Evolutionary conservation across 2,329 filamentous ascomycete genomes (phyloP).

Genomic region (Xylaria multiplex): DNA sequence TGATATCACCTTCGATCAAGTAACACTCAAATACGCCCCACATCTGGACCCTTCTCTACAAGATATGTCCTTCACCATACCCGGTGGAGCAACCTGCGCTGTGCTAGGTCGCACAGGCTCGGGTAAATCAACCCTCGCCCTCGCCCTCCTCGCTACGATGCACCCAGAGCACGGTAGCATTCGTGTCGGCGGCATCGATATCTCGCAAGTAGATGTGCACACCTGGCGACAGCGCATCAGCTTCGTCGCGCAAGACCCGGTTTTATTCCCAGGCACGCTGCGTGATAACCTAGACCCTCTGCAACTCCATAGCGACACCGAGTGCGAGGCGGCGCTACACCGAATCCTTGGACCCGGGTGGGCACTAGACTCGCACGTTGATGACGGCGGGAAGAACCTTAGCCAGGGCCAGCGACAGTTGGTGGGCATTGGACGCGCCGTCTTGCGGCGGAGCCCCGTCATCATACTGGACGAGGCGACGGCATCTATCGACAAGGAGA

Average conservation of each 20-base stretch:
- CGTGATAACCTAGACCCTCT: conserved; percentile 76
- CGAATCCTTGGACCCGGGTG: conserved; percentile 67
- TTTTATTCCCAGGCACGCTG: conserved; percentile 67
- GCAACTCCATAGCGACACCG: conserved; percentile 63
- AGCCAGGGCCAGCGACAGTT: conserved; percentile 72
- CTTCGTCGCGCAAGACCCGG: conserved; percentile 72
- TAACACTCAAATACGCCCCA: conserved; percentile 82
- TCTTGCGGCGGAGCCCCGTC: conserved; percentile 68
- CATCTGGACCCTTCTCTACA: conserved; percentile 78
- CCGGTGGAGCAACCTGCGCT: conserved; percentile 68
- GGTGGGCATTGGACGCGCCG: conserved; percentile 68
- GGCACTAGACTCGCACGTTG: conserved; percentile 61
- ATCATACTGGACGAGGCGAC: conserved; percentile 74
- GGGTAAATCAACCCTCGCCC: conserved; percentile 81
- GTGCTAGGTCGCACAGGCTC: conserved; percentile 87
- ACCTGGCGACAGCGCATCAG: conserved; percentile 67
- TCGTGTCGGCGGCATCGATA: conserved; percentile 63
- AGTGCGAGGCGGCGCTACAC: conserved; percentile 62
- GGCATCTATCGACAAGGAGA: conserved; percentile 69
- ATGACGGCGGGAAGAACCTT: conserved; percentile 69
- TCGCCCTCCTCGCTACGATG: conserved; percentile 67
- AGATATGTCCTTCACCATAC: conserved; percentile 76
- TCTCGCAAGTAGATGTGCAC: conserved; percentile 64
- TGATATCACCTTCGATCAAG: conserved; percentile 78
- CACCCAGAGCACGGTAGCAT: conserved; percentile 62